Evolutionary conservation across 2,329 filamentous ascomycete species (phyloP), one percentile per base, ranked within the genome.

Genomic region (Diaporthe destruens): DNA sequence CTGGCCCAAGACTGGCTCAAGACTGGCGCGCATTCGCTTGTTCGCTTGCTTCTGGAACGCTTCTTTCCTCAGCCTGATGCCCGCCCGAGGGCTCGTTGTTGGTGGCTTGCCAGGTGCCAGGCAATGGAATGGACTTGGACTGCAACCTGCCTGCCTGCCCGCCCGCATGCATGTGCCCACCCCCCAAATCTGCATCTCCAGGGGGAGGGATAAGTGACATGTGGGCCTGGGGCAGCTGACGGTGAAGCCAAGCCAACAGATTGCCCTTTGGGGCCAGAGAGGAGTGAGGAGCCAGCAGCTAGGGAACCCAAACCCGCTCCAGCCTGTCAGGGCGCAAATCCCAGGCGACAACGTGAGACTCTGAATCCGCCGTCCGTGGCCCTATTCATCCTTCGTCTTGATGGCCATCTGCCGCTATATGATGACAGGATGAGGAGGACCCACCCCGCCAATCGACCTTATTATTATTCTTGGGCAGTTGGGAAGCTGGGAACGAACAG

Each of bases 321-420:
- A 12, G 44, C 44, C 59, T 65, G 61, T 65, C 61, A 65, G 61
- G 61, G 61, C 61, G 61, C 61, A 65, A 65, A 65, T 65, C 44
- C 61, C 61, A 65, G 61, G 61, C 61, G 61, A 65, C 44, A 51
- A 51, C 44, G 61, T 65, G 61, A 65, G 61, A 65, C 61, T 65
- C 25, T 36, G 61, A 51, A 65, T 65, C 61, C 61, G 51, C 61
- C 61, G 32, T 36, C 20, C 61, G n/a, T 65, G 61, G 61, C 61
- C 61, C 61, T 65, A 65, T 65, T 65, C 61, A 65, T 65, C 61
- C 61, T 65, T 65, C 61, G 61, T 65, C 44, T 23, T 51, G 25
- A 49, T 65, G 44, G 44, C 61, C 29, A 36, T 51, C 61, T 32
- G 20, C 36, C 44, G n/a, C 44, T 23, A 44, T 34, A 65, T 65